A percentile compares a stretch with the other conserved stretches of the same genome.
Evolutionary conservation across 768 basidiomycete species (phyloP).

Genomic region (Phylloporus sp.): DNA sequence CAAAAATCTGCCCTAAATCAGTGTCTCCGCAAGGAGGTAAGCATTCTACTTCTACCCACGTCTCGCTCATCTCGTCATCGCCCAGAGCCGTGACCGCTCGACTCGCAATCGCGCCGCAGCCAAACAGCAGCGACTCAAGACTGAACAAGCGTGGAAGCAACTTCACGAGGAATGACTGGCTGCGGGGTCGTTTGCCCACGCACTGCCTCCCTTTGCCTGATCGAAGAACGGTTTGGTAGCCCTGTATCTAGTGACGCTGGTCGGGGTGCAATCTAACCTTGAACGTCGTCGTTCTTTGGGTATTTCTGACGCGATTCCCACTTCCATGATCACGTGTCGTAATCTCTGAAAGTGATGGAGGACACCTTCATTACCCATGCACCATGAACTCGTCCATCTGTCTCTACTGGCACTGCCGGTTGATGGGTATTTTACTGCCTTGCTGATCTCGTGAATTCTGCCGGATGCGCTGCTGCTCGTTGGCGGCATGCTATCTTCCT

Average conservation of each 20-base stretch:
- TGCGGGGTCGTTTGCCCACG: too few relatives aligned
- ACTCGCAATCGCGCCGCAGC: conserved; percentile 55
- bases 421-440: too few relatives aligned
- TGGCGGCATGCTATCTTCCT: too few relatives aligned
- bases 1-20: conserved; percentile 63
- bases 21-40: conserved; percentile 69
- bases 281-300: background rate
- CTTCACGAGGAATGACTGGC: conserved; percentile 41
- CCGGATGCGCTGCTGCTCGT: too few relatives aligned
- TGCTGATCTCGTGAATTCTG: too few relatives aligned
- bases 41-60: conserved; percentile 4
- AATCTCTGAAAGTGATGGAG: too few relatives aligned
- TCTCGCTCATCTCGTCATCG: conserved; percentile 2
- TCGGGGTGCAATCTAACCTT: background rate
- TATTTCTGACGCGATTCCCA: too few relatives aligned
- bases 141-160: conserved; percentile 57
- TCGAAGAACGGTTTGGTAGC: background rate
- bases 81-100: conserved; percentile 57
- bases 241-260: conserved; percentile 1
- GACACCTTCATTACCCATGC: too few relatives aligned
- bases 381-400: too few relatives aligned
- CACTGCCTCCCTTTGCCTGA: background rate
- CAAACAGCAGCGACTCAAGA: conserved; percentile 50
- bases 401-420: too few relatives aligned
- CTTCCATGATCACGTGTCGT: too few relatives aligned